A percentile compares a stretch with the other conserved stretches of the same genome.
phyloP scores from a whole-genome alignment of 139 green algal genomes.

The Volvox africanus region DNA sequence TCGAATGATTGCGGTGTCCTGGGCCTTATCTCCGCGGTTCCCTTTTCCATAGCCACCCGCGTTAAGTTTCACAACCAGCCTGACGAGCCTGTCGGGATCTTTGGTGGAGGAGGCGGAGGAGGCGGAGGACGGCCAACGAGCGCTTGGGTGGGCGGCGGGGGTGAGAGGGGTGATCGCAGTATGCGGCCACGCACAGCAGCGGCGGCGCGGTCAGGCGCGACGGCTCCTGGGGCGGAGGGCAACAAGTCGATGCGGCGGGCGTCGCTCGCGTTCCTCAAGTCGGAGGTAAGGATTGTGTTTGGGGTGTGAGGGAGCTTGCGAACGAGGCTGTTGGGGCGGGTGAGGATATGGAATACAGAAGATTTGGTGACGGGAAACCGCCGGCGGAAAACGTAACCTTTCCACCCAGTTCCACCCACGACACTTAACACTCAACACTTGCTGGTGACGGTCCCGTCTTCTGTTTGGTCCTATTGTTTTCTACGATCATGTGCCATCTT shows the following conservation, averaged over 20 bases:
- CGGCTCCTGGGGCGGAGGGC: slow-evolving; percentile 5
- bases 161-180: not conserved
- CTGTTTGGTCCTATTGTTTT: no score
- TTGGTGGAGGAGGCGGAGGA: slow-evolving; percentile 12
- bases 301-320: not conserved
- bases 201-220: not conserved
- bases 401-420: no score
- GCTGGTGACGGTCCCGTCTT: no score
- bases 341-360: no score
- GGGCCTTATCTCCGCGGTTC: slow-evolving; percentile 60
- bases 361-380: no score
- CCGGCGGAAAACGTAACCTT: no score
- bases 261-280: slow-evolving; percentile 5
- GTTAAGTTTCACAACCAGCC: slow-evolving; percentile 42
- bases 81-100: not conserved
- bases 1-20: slow-evolving; percentile 27
- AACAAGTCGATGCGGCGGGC: slow-evolving; percentile 30
- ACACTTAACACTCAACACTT: no score
- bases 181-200: slow-evolving; percentile 6
- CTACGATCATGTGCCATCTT: no score
- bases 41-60: slow-evolving; percentile 45
- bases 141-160: not conserved
- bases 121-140: slow-evolving; percentile 14
- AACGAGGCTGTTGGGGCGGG: not conserved
- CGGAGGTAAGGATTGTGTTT: not conserved